These are phyloP conservation scores for Imleria badia DNA, from an alignment of 768 basidiomycete species.

Conservation along the genomic window DNA sequence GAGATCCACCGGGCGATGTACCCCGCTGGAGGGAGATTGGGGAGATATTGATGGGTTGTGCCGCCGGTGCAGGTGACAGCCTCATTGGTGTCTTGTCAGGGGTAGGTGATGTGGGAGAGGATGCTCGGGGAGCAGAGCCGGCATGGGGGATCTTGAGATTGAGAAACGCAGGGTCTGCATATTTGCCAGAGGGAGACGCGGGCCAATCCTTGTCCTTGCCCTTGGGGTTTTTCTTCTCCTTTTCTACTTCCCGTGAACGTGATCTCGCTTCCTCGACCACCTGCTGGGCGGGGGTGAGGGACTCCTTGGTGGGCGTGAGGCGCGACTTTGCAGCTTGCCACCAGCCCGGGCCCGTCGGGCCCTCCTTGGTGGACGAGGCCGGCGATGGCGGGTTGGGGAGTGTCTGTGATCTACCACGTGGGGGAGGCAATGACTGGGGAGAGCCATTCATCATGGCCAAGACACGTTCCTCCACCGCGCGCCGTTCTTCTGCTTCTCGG, in stretches of 20 bases:
- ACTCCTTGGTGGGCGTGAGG: slow-evolving; percentile 71
- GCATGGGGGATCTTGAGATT: slow-evolving; percentile 54
- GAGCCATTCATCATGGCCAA: slow-evolving; percentile 64
- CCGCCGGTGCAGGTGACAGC: slow-evolving; percentile 37
- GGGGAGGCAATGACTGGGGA: slow-evolving; percentile 50
- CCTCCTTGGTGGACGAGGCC: slow-evolving; percentile 62
- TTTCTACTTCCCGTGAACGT: slow-evolving; percentile 55
- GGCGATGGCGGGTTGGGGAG: slow-evolving; percentile 61
- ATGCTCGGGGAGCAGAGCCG: slow-evolving; percentile 46
- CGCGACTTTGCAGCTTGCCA: slow-evolving; percentile 73
- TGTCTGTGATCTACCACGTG: slow-evolving; percentile 60
- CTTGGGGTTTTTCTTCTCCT: slow-evolving; percentile 44
- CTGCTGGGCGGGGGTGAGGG: slow-evolving; percentile 83
- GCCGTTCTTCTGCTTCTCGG: slow-evolving; percentile 67
- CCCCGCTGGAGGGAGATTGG: slow-evolving; percentile 62
- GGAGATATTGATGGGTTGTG: slow-evolving; percentile 50
- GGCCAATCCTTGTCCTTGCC: slow-evolving; percentile 60
- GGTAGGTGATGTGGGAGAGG: slow-evolving; percentile 61
- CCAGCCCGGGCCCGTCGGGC: slow-evolving; percentile 55
- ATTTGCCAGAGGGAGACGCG: slow-evolving; percentile 49
- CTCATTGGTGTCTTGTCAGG: slow-evolving; percentile 38
- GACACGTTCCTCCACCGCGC: slow-evolving; percentile 69
- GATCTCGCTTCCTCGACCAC: slow-evolving; percentile 73
- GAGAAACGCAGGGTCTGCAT: slow-evolving; percentile 54
- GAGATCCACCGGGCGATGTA: slow-evolving; percentile 37